phyloP scores from a whole-genome alignment of 495 filamentous ascomycete genomes.

The Neurospora pannonica region DNA sequence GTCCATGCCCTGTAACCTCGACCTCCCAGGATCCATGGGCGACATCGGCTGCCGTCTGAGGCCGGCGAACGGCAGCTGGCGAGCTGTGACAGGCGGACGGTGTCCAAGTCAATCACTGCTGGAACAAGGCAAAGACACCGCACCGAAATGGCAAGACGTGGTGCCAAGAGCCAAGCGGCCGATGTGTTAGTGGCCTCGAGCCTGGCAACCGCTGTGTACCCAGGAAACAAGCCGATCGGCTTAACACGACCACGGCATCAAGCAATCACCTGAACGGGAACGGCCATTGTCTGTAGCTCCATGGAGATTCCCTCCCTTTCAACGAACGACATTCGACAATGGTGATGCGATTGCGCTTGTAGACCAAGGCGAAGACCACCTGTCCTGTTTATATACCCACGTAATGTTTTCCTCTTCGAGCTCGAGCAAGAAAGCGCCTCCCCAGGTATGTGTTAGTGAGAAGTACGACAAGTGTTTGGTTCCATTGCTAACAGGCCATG shows the following conservation, averaged over 20 bases:
- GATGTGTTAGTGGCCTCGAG: background rate
- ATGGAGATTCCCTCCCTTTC: background rate
- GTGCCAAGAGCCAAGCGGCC: background rate
- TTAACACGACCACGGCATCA: background rate
- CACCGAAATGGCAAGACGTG: background rate
- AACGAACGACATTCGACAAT: background rate
- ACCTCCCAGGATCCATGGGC: background rate
- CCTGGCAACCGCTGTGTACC: background rate
- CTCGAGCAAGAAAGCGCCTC: conserved; percentile 57
- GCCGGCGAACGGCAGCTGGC: background rate
- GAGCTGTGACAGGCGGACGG: background rate
- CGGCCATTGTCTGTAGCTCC: background rate
- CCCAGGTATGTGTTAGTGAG: conserved; percentile 50
- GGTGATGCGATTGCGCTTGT: background rate
- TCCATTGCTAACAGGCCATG: conserved; percentile 16
- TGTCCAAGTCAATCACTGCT: background rate
- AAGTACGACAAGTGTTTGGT: background rate
- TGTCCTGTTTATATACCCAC: background rate
- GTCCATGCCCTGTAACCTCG: background rate
- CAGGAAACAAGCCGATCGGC: background rate
- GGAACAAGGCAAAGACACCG: background rate
- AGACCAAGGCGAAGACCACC: background rate
- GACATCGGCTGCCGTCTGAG: background rate
- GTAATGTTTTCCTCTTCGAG: conserved; percentile 48
- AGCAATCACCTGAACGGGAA: background rate